Evolutionary conservation across 768 basidiomycete species (phyloP).

Genomic region (Naganishia vaughanmartiniae): DNA sequence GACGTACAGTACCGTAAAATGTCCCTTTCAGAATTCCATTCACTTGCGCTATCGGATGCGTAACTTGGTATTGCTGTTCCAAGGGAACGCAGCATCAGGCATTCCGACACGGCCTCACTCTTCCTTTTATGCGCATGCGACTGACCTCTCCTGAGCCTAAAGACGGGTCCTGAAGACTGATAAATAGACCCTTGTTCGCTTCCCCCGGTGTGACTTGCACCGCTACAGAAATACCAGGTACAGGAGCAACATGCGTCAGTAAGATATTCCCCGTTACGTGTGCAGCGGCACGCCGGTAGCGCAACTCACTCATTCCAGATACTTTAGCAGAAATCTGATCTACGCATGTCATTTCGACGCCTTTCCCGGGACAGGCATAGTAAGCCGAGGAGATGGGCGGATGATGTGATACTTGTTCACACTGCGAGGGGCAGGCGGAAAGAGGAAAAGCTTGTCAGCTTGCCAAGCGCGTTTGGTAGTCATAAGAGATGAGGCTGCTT

Average conservation of each 20-base stretch:
- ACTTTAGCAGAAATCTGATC: slow-evolving; percentile 94
- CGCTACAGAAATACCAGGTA: slow-evolving; percentile 31
- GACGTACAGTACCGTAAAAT: slow-evolving; percentile 80
- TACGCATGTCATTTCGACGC: slow-evolving; percentile 67
- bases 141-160: slow-evolving; percentile 67
- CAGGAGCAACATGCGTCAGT: too few species aligned
- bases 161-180: slow-evolving; percentile 69
- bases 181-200: slow-evolving; percentile 82
- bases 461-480: background rate
- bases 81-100: background rate
- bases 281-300: too few species aligned
- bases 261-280: slow-evolving; percentile 4
- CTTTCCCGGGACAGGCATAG: slow-evolving; percentile 70
- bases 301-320: slow-evolving; percentile 65
- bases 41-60: slow-evolving; percentile 82
- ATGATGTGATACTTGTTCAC: slow-evolving; percentile 95
- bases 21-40: slow-evolving; percentile 88
- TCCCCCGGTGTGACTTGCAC: slow-evolving; percentile 62
- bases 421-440: slow-evolving; percentile 51
- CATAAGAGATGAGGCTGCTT: slow-evolving; percentile 27
- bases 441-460: background rate
- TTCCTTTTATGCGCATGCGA: background rate
- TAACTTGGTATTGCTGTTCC: slow-evolving; percentile 67
- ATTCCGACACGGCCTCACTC: background rate
- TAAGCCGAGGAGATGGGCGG: slow-evolving; percentile 88